These are phyloP conservation scores for Xylariaceae sp. DNA, from an alignment of 2,329 filamentous ascomycete genomes.

Conservation along the genomic window DNA sequence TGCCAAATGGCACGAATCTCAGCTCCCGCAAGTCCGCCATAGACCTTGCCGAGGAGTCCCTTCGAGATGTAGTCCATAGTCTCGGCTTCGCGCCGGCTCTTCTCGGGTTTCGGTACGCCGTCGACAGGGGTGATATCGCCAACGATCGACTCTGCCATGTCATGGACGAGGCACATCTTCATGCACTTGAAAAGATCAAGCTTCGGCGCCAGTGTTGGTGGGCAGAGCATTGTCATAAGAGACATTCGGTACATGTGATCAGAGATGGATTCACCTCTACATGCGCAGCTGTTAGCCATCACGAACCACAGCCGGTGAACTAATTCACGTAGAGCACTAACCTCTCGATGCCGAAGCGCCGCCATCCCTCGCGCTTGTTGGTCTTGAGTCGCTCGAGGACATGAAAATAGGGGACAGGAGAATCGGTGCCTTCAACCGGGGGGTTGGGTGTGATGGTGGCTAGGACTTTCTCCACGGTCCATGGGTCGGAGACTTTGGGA, in stretches of 20 bases:
- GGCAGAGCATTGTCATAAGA: conserved; percentile 87
- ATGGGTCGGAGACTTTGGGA: conserved; percentile 42
- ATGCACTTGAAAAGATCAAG: conserved; percentile 81
- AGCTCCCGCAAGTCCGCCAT: conserved; percentile 61
- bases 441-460: conserved; percentile 55
- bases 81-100: conserved; percentile 75
- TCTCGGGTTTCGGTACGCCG: conserved; percentile 77
- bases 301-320: too few relatives aligned
- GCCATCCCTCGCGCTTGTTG: conserved; percentile 93
- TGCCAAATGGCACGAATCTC: conserved; percentile 81
- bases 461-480: conserved; percentile 59
- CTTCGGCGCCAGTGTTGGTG: conserved; percentile 61
- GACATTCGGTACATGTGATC: conserved; percentile 99
- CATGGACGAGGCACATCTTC: conserved; percentile 92
- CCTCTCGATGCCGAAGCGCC: conserved; percentile 71
- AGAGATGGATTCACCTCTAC: conserved; percentile 78
- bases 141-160: conserved; percentile 94
- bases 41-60: conserved; percentile 66
- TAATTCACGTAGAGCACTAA: conserved; percentile 25
- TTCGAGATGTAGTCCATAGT: conserved; percentile 89
- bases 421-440: conserved; percentile 56
- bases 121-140: conserved; percentile 97
- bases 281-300: background rate
- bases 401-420: conserved; percentile 90
- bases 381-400: conserved; percentile 91